Conservation (phyloP, 2,329 filamentous ascomycete species). For the Diplocarpon rosae region DNA sequence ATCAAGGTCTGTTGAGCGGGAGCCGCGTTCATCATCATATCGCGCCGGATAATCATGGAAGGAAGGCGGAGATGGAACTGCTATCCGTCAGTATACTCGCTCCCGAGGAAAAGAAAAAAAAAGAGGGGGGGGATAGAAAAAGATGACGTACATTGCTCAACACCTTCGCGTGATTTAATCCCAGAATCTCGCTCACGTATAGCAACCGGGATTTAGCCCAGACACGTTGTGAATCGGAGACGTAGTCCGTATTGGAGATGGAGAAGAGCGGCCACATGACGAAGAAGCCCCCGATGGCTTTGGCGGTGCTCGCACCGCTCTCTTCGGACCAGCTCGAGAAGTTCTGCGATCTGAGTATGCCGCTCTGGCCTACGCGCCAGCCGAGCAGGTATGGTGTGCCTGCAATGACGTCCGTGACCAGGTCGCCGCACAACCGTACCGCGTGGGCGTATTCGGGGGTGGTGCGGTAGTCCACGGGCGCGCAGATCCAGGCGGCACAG, state of each 20-base stretch:
- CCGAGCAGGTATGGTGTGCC: slow-evolving; percentile 51
- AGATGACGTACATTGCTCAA: slow-evolving; percentile 38
- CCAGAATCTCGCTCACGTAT: slow-evolving; percentile 44
- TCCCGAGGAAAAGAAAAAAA: background rate
- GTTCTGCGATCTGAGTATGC: slow-evolving; percentile 23
- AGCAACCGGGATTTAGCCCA: slow-evolving; percentile 44
- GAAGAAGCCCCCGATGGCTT: slow-evolving; percentile 47
- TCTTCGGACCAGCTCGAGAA: slow-evolving; percentile 39
- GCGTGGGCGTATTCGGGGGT: slow-evolving; percentile 50
- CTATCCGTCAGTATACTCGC: background rate
- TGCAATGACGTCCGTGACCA: slow-evolving; percentile 48
- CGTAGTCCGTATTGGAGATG: slow-evolving; percentile 44
- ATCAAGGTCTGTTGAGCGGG: slow-evolving; percentile 8
- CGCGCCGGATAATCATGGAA: slow-evolving; percentile 44
- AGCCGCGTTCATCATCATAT: slow-evolving; percentile 18
- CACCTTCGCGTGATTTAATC: slow-evolving; percentile 46
- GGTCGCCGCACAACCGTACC: slow-evolving; percentile 38
- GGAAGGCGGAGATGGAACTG: slow-evolving; percentile 48
- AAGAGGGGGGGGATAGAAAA: background rate
- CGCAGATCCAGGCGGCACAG: slow-evolving; percentile 49
- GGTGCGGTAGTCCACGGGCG: slow-evolving; percentile 50
- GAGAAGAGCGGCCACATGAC: slow-evolving; percentile 47
- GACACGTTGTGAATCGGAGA: slow-evolving; percentile 44
- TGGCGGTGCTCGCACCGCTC: slow-evolving; percentile 33
- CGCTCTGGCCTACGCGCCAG: slow-evolving; percentile 39